Evolutionary conservation across 2,329 filamentous ascomycete genomes (phyloP).

Genomic region (Scedosporium dehoogii): DNA sequence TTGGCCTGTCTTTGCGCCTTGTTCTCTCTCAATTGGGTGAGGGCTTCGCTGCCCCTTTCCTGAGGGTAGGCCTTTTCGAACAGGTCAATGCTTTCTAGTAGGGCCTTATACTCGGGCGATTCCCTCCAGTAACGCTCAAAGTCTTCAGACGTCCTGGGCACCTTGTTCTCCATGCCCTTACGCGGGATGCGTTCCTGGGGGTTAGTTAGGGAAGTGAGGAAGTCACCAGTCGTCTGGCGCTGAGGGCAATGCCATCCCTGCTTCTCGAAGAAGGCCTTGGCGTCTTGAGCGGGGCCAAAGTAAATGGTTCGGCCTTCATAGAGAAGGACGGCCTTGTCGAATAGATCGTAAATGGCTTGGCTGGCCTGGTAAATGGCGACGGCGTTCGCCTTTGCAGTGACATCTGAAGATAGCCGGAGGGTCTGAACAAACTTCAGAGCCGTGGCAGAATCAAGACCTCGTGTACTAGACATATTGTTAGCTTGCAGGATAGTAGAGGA

Average conservation of each 20-base stretch:
- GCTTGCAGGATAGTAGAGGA: neutral
- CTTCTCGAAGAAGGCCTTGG: constrained; percentile 55
- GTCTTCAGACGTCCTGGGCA: constrained; percentile 60
- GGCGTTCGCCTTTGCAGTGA: constrained; percentile 49
- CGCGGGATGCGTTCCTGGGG: constrained; percentile 46
- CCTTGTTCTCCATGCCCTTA: constrained; percentile 47
- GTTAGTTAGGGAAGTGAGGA: constrained; percentile 60
- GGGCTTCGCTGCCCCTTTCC: constrained; percentile 25
- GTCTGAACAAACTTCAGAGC: constrained; percentile 64
- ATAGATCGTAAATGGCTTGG: constrained; percentile 59
- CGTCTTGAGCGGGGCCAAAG: constrained; percentile 52
- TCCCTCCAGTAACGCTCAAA: constrained; percentile 43
- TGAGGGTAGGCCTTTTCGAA: constrained; percentile 37
- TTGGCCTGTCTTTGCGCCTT: constrained; percentile 43
- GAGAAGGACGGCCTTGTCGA: constrained; percentile 65
- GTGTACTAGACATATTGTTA: constrained; percentile 32
- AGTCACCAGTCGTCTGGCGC: constrained; percentile 60
- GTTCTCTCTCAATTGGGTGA: constrained; percentile 32
- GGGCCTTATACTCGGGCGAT: constrained; percentile 30
- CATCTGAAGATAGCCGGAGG: constrained; percentile 54
- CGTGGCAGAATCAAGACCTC: constrained; percentile 63
- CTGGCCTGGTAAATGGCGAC: constrained; percentile 67
- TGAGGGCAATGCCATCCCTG: constrained; percentile 60
- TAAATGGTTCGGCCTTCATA: constrained; percentile 73
- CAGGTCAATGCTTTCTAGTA: constrained; percentile 37